Conservation (phyloP, 345 rosid species). For the Ceriops tagal region DNA sequence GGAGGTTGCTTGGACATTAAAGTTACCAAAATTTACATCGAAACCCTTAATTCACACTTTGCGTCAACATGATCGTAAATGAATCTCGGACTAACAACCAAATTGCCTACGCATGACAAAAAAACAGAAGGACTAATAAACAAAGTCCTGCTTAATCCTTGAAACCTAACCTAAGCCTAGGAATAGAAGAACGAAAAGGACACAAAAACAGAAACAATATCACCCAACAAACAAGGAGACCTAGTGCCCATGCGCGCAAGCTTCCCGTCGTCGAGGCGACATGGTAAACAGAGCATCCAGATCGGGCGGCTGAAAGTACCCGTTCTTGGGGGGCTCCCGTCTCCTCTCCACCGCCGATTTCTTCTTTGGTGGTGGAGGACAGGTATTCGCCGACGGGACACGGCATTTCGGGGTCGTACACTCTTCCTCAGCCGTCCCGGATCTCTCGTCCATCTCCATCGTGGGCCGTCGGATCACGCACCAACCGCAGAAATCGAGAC, state of each 20-base stretch:
- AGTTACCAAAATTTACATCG: no score
- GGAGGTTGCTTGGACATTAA: no score
- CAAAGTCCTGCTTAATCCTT: no score
- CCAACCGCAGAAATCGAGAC: background rate
- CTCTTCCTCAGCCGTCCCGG: conserved; percentile 34
- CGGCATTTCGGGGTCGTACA: conserved; percentile 61
- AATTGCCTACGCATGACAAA: no score
- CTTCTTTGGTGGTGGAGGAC: conserved; percentile 73
- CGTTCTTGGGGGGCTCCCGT: conserved; percentile 54
- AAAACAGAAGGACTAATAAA: no score
- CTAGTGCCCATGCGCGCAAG: conserved; percentile 20
- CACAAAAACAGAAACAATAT: background rate
- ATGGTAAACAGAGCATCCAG: conserved; percentile 50
- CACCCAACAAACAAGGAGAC: background rate
- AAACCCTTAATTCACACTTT: no score
- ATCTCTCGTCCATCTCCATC: conserved; percentile 37
- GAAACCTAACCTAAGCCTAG: no score
- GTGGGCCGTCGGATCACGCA: background rate
- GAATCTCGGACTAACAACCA: no score
- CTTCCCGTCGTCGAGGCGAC: conserved; percentile 31
- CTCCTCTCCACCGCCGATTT: conserved; percentile 28
- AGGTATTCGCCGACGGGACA: conserved; percentile 41
- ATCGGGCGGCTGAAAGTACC: conserved; percentile 71
- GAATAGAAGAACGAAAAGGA: no score
- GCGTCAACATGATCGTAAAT: no score